Evolutionary conservation across 2,329 filamentous ascomycete species (phyloP).

Genomic region (Fusarium fujikuroi): DNA sequence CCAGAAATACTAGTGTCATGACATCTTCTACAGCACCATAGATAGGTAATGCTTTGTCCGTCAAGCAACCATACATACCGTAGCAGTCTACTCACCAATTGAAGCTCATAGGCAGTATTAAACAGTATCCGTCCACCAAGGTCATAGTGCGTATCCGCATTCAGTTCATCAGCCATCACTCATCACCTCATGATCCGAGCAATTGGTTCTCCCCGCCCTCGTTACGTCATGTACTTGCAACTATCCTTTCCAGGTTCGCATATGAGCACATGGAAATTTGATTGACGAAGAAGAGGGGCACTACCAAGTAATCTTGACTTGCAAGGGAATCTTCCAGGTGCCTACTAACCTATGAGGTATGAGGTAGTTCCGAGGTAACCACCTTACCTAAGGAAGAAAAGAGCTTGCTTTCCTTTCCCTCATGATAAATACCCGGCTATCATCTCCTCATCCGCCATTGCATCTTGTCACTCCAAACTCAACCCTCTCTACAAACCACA

Average conservation of each 20-base stretch:
- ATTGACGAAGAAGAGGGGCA: conserved; percentile 12
- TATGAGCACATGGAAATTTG: conserved; percentile 37
- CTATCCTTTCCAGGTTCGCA: conserved; percentile 22
- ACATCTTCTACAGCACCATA: not conserved
- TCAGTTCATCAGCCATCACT: conserved; percentile 10
- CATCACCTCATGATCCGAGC: conserved; percentile 27
- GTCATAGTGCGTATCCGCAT: conserved; percentile 9
- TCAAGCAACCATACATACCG: not conserved
- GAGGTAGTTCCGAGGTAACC: conserved; percentile 17
- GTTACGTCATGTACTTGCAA: conserved; percentile 46
- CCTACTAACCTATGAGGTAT: conserved; percentile 16
- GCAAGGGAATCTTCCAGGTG: conserved; percentile 7
- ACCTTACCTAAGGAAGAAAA: not conserved
- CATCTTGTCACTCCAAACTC: conserved; percentile 15
- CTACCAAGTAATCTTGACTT: conserved; percentile 19
- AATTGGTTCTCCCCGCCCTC: conserved; percentile 32
- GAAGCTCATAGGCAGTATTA: not conserved
- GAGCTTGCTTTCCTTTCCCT: conserved; percentile 4
- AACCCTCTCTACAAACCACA: not conserved
- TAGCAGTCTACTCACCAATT: not conserved
- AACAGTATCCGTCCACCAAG: not conserved
- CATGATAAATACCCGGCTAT: conserved; percentile 37
- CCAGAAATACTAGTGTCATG: not conserved
- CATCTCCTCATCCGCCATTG: conserved; percentile 16
- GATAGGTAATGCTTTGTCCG: not conserved